Percentiles rank a stretch among this genome's conserved stretches.
These are phyloP conservation scores for Naganishia randhawae DNA, from an alignment of 768 basidiomycete genomes.

Conservation along the genomic window DNA sequence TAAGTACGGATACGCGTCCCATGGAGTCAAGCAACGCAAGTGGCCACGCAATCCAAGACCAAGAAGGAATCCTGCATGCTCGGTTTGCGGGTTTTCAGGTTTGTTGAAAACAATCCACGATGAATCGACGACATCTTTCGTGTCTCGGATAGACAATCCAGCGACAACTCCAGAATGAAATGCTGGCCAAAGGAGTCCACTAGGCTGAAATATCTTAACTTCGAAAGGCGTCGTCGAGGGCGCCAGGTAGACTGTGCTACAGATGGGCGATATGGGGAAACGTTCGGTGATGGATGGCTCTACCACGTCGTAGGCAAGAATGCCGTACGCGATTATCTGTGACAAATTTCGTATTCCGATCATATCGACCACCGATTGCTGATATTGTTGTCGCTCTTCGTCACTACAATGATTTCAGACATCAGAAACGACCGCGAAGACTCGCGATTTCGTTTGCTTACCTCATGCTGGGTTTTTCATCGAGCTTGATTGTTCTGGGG, in stretches of 20 bases:
- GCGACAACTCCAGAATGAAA: conserved; percentile 97
- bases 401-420: conserved; percentile 55
- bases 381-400: conserved; percentile 78
- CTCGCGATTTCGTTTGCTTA: conserved; percentile 47
- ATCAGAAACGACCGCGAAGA: conserved; percentile 25
- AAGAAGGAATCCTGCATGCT: conserved; percentile 93
- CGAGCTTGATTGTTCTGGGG: conserved; percentile 62
- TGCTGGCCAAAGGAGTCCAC: conserved; percentile 77
- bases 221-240: conserved; percentile 46
- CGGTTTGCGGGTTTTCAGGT: conserved; percentile 79
- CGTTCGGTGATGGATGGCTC: conserved; percentile 59
- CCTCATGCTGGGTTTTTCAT: conserved; percentile 69
- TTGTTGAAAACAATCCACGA: conserved; percentile 94
- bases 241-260: conserved; percentile 47
- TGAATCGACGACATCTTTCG: conserved; percentile 73
- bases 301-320: conserved; percentile 86
- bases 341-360: conserved; percentile 86
- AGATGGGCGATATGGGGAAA: conserved; percentile 46
- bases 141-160: conserved; percentile 74
- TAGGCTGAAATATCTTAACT: conserved; percentile 65
- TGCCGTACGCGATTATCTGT: conserved; percentile 79
- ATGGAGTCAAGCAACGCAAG: conserved; percentile 79
- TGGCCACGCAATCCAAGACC: conserved; percentile 91
- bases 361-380: conserved; percentile 72
- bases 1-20: conserved; percentile 92